A percentile compares a stretch with the other conserved stretches of the same genome.
Evolutionary conservation across 495 filamentous ascomycete species (phyloP).

Genomic region (Niebla homalea): DNA sequence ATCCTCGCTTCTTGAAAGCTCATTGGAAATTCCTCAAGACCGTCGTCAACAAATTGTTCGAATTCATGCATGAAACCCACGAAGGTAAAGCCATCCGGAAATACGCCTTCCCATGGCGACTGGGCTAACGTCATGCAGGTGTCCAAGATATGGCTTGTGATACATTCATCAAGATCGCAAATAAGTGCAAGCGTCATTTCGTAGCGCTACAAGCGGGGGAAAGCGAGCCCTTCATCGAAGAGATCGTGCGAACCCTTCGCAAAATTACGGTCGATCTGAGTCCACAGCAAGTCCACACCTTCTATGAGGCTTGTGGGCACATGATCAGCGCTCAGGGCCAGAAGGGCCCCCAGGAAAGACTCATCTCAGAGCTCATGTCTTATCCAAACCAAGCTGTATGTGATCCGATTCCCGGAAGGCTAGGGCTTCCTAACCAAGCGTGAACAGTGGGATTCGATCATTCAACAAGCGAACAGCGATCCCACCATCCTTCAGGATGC

Average conservation of each 20-base stretch:
- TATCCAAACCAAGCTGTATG: slow-evolving; percentile 71
- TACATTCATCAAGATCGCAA: slow-evolving; percentile 99
- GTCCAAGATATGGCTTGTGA: slow-evolving; percentile 99
- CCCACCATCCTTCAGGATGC: slow-evolving; percentile 72
- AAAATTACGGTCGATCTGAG: slow-evolving; percentile 91
- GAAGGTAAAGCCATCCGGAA: slow-evolving; percentile 48
- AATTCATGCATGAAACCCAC: slow-evolving; percentile 99
- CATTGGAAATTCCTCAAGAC: slow-evolving; percentile 99
- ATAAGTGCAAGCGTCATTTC: slow-evolving; percentile 94
- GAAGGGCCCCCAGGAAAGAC: slow-evolving; percentile 73
- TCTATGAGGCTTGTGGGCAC: slow-evolving; percentile 97
- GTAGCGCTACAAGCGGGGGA: slow-evolving; percentile 92
- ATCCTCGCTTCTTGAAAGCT: slow-evolving; percentile 93
- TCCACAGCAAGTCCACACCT: slow-evolving; percentile 95
- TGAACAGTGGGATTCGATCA: slow-evolving; percentile 75
- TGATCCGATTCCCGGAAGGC: background rate
- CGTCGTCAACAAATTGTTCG: slow-evolving; percentile 98
- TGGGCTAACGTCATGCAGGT: slow-evolving; percentile 39
- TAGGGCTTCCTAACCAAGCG: slow-evolving; percentile 11
- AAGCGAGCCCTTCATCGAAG: slow-evolving; percentile 91
- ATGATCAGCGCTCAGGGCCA: slow-evolving; percentile 98
- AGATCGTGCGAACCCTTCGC: slow-evolving; percentile 88
- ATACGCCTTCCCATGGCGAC: background rate
- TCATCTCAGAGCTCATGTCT: slow-evolving; percentile 85
- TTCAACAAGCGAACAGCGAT: slow-evolving; percentile 66